phyloP scores from a whole-genome alignment of 805 yeast genomes.

The Metschnikowia picachoensis region DNA sequence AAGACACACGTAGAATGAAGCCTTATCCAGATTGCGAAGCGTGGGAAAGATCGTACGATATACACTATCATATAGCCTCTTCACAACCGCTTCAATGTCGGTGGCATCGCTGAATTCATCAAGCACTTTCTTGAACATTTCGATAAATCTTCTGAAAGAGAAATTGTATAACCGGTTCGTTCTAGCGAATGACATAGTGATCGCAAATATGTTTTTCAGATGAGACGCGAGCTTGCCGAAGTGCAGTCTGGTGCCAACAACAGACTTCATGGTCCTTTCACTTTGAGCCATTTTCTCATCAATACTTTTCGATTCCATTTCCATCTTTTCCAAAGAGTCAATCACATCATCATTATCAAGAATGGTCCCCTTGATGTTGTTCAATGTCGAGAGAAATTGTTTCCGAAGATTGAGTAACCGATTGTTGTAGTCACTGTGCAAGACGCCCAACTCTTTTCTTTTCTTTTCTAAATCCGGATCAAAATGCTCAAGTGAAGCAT shows the following conservation, averaged over 20 bases:
- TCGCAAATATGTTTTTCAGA: conserved; percentile 46
- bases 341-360: conserved; percentile 64
- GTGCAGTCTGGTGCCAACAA: conserved; percentile 44
- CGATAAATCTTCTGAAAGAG: conserved; percentile 38
- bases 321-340: conserved; percentile 58
- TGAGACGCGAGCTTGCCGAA: conserved; percentile 55
- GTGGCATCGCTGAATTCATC: conserved; percentile 18
- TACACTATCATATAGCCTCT: conserved; percentile 42
- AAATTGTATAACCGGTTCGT: conserved; percentile 58
- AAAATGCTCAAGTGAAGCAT: conserved; percentile 48
- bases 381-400: conserved; percentile 53
- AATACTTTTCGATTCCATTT: conserved; percentile 55
- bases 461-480: conserved; percentile 65
- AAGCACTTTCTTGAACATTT: conserved; percentile 17
- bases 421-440: conserved; percentile 57
- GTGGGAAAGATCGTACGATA: conserved; percentile 46
- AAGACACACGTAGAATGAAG: conserved; percentile 41
- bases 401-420: conserved; percentile 55
- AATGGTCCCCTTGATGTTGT: conserved; percentile 54
- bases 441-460: conserved; percentile 48
- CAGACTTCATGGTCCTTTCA: conserved; percentile 47
- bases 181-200: conserved; percentile 36
- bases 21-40: conserved; percentile 41
- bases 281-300: conserved; percentile 54
- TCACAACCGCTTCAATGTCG: conserved; percentile 22